phyloP scores from a whole-genome alignment of 225 moss, liverwort and hornwort genomes.

The Takakia lepidozioides region DNA sequence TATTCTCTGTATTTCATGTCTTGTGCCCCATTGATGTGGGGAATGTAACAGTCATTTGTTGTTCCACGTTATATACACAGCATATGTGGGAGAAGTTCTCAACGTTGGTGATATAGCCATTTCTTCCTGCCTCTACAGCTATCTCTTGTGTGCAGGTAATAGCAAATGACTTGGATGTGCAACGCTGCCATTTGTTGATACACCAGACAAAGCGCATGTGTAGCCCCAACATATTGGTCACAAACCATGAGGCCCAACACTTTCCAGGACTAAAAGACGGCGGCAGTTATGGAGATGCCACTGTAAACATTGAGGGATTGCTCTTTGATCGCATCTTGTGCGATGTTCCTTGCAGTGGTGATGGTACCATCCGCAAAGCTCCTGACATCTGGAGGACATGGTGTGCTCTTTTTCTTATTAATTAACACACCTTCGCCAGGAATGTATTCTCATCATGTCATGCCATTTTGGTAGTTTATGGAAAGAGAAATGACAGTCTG shows the following conservation, averaged over 20 bases:
- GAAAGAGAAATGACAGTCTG: too few species aligned
- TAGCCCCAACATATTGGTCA: conserved; percentile 89
- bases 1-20: too few species aligned
- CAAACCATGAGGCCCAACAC: conserved; percentile 90
- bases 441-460: not conserved
- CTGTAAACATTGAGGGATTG: conserved; percentile 18
- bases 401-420: conserved; percentile 10
- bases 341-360: conserved; percentile 94
- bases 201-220: conserved; percentile 98
- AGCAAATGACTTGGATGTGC: conserved; percentile 88
- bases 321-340: conserved; percentile 82
- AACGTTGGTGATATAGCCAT: too few species aligned
- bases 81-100: too few species aligned
- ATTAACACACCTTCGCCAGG: not conserved
- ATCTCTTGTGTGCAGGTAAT: conserved; percentile 44
- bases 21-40: too few species aligned
- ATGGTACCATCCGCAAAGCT: conserved; percentile 90
- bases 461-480: too few species aligned
- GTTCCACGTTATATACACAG: too few species aligned
- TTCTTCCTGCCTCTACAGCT: too few species aligned
- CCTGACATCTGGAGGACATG: conserved; percentile 96
- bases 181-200: conserved; percentile 84
- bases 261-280: conserved; percentile 69
- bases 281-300: conserved; percentile 20
- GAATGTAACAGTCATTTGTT: too few species aligned